Evolutionary conservation across 129 eudicot species (phyloP).

Genomic region (Flaveria sonorensis): DNA sequence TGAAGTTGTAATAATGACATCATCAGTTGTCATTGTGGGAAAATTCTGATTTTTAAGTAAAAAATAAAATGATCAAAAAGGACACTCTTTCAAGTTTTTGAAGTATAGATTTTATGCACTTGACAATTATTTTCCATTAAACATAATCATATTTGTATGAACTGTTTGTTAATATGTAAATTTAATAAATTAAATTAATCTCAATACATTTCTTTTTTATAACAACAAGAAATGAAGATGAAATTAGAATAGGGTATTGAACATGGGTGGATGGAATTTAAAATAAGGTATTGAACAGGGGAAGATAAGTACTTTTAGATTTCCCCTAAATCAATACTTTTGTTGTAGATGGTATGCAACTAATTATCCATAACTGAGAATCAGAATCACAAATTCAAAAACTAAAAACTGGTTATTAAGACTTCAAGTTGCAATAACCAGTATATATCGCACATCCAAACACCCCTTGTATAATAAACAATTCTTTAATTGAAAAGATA

Average conservation of each 20-base stretch:
- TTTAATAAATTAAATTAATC: neutral
- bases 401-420: neutral
- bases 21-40: neutral
- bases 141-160: neutral
- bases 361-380: neutral
- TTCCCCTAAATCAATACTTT: neutral
- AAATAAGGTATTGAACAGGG: neutral
- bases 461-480: neutral
- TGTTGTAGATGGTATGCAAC: neutral
- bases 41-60: neutral
- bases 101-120: neutral
- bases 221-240: slow-evolving; percentile 1
- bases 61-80: neutral
- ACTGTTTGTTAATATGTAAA: neutral
- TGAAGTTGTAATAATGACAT: neutral
- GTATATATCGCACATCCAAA: slow-evolving; percentile 1
- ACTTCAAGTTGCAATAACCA: neutral
- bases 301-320: neutral
- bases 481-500: neutral
- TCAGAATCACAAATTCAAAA: neutral
- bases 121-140: neutral
- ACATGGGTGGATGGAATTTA: neutral
- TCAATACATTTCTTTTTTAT: neutral
- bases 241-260: neutral
- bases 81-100: neutral